These are phyloP conservation scores for Ceratobasidium sp. DNA, from an alignment of 1,284 basidiomycete species.

Conservation along the genomic window DNA sequence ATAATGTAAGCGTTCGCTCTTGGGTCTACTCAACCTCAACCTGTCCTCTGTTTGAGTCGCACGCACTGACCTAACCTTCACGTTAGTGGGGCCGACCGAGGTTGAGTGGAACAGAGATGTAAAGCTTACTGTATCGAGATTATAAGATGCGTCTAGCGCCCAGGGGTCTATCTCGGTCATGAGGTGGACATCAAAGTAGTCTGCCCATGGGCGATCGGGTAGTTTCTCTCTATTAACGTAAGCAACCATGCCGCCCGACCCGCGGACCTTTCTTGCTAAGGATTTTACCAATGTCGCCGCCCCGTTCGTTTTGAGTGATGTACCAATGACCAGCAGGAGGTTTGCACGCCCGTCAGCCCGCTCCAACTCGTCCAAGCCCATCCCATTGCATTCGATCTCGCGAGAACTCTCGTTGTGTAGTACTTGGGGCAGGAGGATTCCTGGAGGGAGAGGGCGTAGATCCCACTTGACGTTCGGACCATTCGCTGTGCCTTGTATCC, in stretches of 20 bases:
- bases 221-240: neutral
- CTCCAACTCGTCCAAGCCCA: neutral
- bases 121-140: neutral
- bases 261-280: neutral
- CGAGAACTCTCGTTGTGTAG: neutral
- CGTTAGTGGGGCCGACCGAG: no score
- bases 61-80: no score
- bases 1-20: no score
- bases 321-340: neutral
- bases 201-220: neutral
- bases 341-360: neutral
- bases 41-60: no score
- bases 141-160: neutral
- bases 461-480: neutral
- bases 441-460: neutral
- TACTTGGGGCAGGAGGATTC: neutral
- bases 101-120: no score
- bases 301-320: neutral
- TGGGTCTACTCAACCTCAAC: no score
- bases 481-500: neutral
- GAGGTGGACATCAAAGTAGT: neutral
- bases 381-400: neutral
- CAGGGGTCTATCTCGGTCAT: neutral
- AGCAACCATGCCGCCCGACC: neutral
- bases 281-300: neutral